Conservation (phyloP, 345 rosid genomes). For the Luvunga scandens region DNA sequence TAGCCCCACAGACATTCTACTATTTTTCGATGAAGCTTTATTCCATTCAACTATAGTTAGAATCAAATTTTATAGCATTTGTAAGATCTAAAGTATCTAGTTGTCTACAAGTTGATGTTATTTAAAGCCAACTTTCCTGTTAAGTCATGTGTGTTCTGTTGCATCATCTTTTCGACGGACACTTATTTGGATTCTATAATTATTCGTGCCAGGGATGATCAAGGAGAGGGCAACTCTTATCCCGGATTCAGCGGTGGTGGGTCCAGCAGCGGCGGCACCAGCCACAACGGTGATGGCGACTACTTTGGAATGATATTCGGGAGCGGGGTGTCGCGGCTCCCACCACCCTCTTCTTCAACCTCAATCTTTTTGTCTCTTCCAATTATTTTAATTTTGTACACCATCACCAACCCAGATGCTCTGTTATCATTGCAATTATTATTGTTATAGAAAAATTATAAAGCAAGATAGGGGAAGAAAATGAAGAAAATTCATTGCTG, state of each 20-base stretch:
- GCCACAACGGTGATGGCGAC: constrained; percentile 29
- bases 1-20: too few species aligned
- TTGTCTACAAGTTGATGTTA: not conserved
- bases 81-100: not conserved
- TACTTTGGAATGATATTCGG: constrained; percentile 73
- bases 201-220: constrained; percentile 37
- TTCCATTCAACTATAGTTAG: not conserved
- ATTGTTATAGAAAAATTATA: constrained; percentile 27
- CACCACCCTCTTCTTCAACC: constrained; percentile 20
- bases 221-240: constrained; percentile 35
- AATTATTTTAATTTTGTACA: constrained; percentile 43
- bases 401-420: constrained; percentile 30
- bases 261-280: constrained; percentile 38
- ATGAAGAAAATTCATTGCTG: not conserved
- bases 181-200: not conserved
- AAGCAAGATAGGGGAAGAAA: not conserved
- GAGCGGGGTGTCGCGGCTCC: constrained; percentile 34
- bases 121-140: not conserved
- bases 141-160: not conserved
- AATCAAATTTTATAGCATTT: not conserved
- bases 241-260: constrained; percentile 48
- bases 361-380: constrained; percentile 40
- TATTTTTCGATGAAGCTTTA: too few species aligned
- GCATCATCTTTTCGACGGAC: constrained; percentile 3
- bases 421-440: constrained; percentile 35